A percentile compares a stretch with the other conserved stretches of the same genome.
Evolutionary conservation across 2,329 filamentous ascomycete species (phyloP).

Genomic region (Fusarium newnesense): DNA sequence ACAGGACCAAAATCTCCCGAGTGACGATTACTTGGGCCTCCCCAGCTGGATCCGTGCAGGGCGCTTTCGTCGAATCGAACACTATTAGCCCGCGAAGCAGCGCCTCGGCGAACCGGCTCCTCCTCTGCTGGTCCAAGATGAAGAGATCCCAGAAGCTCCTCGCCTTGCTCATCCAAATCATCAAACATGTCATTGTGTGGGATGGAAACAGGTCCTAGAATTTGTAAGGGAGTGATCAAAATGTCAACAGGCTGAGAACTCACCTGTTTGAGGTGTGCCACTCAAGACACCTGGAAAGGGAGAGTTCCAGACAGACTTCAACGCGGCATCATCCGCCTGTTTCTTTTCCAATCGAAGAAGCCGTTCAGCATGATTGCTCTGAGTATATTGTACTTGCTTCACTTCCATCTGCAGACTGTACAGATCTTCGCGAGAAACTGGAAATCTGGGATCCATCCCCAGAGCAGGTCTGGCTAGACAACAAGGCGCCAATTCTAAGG

Average conservation of each 20-base stretch:
- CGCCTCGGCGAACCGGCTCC: slow-evolving; percentile 83
- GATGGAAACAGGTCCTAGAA: slow-evolving; percentile 79
- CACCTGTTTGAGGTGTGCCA: slow-evolving; percentile 89
- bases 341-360: slow-evolving; percentile 71
- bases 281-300: slow-evolving; percentile 89
- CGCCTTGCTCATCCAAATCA: slow-evolving; percentile 87
- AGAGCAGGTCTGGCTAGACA: slow-evolving; percentile 1
- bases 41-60: slow-evolving; percentile 87
- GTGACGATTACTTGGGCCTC: slow-evolving; percentile 78
- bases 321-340: slow-evolving; percentile 72
- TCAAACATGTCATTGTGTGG: slow-evolving; percentile 87
- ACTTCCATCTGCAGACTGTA: slow-evolving; percentile 77
- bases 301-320: slow-evolving; percentile 92
- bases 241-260: slow-evolving; percentile 43
- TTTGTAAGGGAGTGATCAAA: slow-evolving; percentile 25
- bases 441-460: slow-evolving; percentile 73
- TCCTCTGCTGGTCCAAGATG: slow-evolving; percentile 86
- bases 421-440: slow-evolving; percentile 70
- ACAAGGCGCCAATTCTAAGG: not conserved
- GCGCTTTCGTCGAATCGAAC: slow-evolving; percentile 98
- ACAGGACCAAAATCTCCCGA: slow-evolving; percentile 84
- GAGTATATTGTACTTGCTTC: slow-evolving; percentile 72
- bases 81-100: slow-evolving; percentile 92
- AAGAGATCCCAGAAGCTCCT: slow-evolving; percentile 81
- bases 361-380: slow-evolving; percentile 71